Evolutionary conservation across 1,139 yeast genomes (phyloP).

Genomic region (Candida tropicalis): DNA sequence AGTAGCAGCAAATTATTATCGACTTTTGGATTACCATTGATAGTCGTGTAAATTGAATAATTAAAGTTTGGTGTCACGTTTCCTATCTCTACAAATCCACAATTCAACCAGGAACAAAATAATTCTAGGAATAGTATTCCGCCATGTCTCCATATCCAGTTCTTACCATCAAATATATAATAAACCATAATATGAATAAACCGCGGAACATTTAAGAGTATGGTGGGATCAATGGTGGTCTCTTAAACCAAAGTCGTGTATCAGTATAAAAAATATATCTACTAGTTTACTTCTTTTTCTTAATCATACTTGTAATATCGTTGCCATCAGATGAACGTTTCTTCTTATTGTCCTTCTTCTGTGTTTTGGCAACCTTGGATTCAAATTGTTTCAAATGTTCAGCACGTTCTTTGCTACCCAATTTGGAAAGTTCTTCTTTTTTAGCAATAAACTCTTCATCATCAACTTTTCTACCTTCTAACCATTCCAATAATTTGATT

Average conservation of each 20-base stretch:
- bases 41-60: too few relatives aligned
- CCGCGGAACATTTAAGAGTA: too few relatives aligned
- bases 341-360: constrained; percentile 15
- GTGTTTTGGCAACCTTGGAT: constrained; percentile 25
- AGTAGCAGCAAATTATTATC: too few relatives aligned
- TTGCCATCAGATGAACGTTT: constrained; percentile 20
- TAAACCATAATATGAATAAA: too few relatives aligned
- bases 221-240: too few relatives aligned
- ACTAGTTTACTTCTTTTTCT: constrained; percentile 15
- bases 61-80: constrained; percentile 2
- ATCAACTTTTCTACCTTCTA: constrained; percentile 53
- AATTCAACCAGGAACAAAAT: too few relatives aligned
- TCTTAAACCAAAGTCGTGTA: not conserved
- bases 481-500: constrained; percentile 74
- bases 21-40: too few relatives aligned
- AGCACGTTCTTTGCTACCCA: constrained; percentile 62
- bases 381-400: constrained; percentile 49
- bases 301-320: constrained; percentile 15
- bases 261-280: not conserved
- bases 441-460: constrained; percentile 59
- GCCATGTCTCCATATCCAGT: too few relatives aligned
- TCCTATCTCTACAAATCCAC: too few relatives aligned
- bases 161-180: too few relatives aligned
- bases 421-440: constrained; percentile 48
- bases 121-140: too few relatives aligned